Evolutionary conservation across 345 rosid genomes (phyloP).

Genomic region (Sisymbrium altissimum): DNA sequence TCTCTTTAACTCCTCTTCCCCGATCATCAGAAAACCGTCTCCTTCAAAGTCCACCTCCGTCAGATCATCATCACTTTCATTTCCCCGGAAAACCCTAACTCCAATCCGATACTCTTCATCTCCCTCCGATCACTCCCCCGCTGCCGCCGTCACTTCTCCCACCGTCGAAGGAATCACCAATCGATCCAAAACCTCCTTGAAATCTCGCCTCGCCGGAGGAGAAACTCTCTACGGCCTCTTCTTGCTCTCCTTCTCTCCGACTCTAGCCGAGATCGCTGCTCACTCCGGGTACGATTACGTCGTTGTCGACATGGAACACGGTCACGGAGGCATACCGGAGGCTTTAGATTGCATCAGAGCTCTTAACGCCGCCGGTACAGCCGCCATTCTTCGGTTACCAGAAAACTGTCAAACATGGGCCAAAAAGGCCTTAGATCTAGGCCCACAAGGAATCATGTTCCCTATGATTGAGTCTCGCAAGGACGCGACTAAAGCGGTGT

Average conservation of each 20-base stretch:
- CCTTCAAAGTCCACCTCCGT: background rate
- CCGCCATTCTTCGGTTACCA: conserved; percentile 75
- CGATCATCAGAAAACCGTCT: conserved; percentile 1
- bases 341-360: conserved; percentile 68
- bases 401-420: conserved; percentile 74
- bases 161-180: background rate
- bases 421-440: conserved; percentile 85
- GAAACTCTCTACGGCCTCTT: conserved; percentile 82
- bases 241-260: conserved; percentile 85
- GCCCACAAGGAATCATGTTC: conserved; percentile 91
- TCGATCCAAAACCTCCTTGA: conserved; percentile 42
- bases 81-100: conserved; percentile 32
- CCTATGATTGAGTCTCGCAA: conserved; percentile 77
- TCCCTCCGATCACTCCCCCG: conserved; percentile 35
- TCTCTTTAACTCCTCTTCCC: background rate
- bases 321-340: conserved; percentile 78
- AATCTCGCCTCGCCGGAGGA: conserved; percentile 68
- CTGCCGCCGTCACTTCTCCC: conserved; percentile 12
- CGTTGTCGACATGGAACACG: conserved; percentile 95
- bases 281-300: conserved; percentile 85
- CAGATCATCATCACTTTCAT: conserved; percentile 31
- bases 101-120: conserved; percentile 32
- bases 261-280: conserved; percentile 82
- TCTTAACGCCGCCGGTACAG: conserved; percentile 53
- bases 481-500: conserved; percentile 67